These are phyloP conservation scores for Alopecurus myosuroides DNA, from an alignment of 176 grass and related monocot species.

Conservation along the genomic window DNA sequence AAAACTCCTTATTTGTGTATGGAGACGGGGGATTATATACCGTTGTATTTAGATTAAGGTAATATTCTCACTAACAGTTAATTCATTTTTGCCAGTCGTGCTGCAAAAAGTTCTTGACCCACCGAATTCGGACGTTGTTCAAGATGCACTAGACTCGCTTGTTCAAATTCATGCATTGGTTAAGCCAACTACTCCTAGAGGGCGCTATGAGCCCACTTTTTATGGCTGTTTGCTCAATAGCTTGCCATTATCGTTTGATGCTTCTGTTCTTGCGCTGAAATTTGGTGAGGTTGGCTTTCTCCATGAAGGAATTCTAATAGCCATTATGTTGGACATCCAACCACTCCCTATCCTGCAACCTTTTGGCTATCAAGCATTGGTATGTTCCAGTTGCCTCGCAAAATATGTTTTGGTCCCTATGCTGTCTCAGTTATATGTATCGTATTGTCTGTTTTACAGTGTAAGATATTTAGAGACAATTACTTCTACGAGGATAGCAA, in stretches of 20 bases:
- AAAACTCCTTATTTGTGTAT: background rate
- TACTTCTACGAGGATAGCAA: slow-evolving; percentile 52
- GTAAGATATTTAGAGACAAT: slow-evolving; percentile 50
- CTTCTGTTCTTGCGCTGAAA: slow-evolving; percentile 70
- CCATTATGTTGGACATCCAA: slow-evolving; percentile 82
- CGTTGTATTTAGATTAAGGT: slow-evolving; percentile 5
- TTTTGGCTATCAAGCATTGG: slow-evolving; percentile 80
- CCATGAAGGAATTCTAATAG: slow-evolving; percentile 71
- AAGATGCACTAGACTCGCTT: slow-evolving; percentile 64
- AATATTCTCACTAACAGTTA: slow-evolving; percentile 6
- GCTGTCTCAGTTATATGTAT: slow-evolving; percentile 13
- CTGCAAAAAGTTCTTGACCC: slow-evolving; percentile 76
- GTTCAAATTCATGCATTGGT: slow-evolving; percentile 67
- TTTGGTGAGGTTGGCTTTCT: slow-evolving; percentile 66
- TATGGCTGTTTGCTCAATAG: slow-evolving; percentile 79
- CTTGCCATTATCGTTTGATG: slow-evolving; percentile 81
- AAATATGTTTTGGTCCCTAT: background rate
- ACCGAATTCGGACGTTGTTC: slow-evolving; percentile 46
- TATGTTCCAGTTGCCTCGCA: slow-evolving; percentile 25
- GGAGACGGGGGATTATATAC: background rate
- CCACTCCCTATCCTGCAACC: slow-evolving; percentile 77
- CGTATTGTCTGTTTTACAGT: slow-evolving; percentile 43
- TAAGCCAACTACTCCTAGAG: slow-evolving; percentile 46
- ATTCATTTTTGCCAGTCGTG: slow-evolving; percentile 46
- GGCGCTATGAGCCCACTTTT: slow-evolving; percentile 71